phyloP scores from a whole-genome alignment of 805 yeast species.

The Kazachstania viticola region DNA sequence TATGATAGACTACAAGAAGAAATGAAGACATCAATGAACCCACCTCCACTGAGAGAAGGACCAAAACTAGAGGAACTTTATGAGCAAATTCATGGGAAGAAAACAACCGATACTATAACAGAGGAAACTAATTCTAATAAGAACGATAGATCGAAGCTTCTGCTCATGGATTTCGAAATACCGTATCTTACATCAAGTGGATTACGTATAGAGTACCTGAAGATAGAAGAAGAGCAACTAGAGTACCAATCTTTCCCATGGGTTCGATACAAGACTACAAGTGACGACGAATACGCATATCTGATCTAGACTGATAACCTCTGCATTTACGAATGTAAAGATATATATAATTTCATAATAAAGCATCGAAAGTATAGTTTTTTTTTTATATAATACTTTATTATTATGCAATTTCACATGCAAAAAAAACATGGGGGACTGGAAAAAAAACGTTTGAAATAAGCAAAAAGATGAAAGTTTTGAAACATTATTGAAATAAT shows the following conservation, averaged over 20 bases:
- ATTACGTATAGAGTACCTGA: slow-evolving; percentile 50
- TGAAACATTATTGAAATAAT: too few relatives aligned
- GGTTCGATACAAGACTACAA: slow-evolving; percentile 50
- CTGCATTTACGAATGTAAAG: too few relatives aligned
- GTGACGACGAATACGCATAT: slow-evolving; percentile 30
- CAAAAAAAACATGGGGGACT: too few relatives aligned
- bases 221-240: slow-evolving; percentile 51
- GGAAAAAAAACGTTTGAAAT: too few relatives aligned
- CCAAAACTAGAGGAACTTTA: slow-evolving; percentile 25
- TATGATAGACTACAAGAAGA: slow-evolving; percentile 15
- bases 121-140: neutral
- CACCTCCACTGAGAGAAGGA: slow-evolving; percentile 27
- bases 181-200: slow-evolving; percentile 59
- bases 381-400: too few relatives aligned
- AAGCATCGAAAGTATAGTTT: too few relatives aligned
- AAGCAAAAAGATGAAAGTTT: too few relatives aligned
- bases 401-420: too few relatives aligned
- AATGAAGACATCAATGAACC: slow-evolving; percentile 25
- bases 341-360: too few relatives aligned
- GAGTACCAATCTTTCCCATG: slow-evolving; percentile 66
- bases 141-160: slow-evolving; percentile 8
- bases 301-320: too few relatives aligned
- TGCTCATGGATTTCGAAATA: slow-evolving; percentile 48
- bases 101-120: neutral
- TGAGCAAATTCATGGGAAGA: slow-evolving; percentile 20